Evolutionary conservation across 2,329 filamentous ascomycete genomes (phyloP).

Genomic region (Alternaria gaisen): DNA sequence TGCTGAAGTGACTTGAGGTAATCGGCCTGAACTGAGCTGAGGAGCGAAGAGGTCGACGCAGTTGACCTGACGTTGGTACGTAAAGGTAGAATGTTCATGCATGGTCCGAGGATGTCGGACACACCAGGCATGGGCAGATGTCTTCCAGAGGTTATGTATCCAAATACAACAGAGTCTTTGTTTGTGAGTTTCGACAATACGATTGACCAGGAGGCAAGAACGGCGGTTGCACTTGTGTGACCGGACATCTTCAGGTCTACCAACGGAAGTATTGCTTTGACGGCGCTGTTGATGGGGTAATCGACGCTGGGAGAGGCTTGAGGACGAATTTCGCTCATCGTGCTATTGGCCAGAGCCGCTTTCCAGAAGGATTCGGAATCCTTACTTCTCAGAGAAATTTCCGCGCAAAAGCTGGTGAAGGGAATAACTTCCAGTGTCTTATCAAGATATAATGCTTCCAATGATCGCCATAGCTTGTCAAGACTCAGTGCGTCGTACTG

Average conservation of each 20-base stretch:
- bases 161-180: slow-evolving; percentile 5
- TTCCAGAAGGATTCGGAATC: slow-evolving; percentile 6
- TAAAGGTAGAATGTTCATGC: slow-evolving; percentile 11
- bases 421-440: slow-evolving; percentile 1
- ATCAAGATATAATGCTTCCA: not conserved
- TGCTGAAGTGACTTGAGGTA: slow-evolving; percentile 11
- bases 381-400: not conserved
- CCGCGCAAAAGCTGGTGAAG: slow-evolving; percentile 4
- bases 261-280: not conserved
- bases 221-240: slow-evolving; percentile 6
- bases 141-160: slow-evolving; percentile 8
- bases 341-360: not conserved
- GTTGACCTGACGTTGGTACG: not conserved
- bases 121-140: slow-evolving; percentile 3
- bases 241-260: slow-evolving; percentile 2
- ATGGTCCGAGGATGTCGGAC: slow-evolving; percentile 8
- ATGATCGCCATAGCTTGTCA: slow-evolving; percentile 8
- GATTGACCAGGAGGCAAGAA: slow-evolving; percentile 7
- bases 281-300: slow-evolving; percentile 1
- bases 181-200: slow-evolving; percentile 3
- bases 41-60: slow-evolving; percentile 5
- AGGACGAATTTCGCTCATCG: slow-evolving; percentile 1
- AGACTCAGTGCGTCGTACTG: slow-evolving; percentile 11
- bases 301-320: slow-evolving; percentile 1
- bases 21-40: not conserved